Conservation (phyloP, 306 rosid genomes). For the Albizia julibrissin region DNA sequence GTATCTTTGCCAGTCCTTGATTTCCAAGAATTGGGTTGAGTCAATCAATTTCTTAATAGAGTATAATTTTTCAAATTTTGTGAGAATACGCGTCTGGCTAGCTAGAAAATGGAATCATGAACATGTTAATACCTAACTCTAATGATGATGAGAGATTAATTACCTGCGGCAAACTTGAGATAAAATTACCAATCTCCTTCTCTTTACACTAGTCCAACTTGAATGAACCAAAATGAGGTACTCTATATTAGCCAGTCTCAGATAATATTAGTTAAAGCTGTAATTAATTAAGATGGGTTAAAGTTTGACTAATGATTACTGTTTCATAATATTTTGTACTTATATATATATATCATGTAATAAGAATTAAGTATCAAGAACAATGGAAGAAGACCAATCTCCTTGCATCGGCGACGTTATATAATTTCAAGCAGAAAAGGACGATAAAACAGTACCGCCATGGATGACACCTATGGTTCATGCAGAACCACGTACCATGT, state of each 20-base stretch:
- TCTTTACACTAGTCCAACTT: not conserved
- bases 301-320: not conserved
- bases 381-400: not conserved
- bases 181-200: not conserved
- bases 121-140: not conserved
- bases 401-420: not conserved
- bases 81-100: not conserved
- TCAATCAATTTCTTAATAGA: not conserved
- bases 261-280: not conserved
- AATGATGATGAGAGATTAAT: not conserved
- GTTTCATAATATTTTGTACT: not conserved
- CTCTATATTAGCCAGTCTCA: not conserved
- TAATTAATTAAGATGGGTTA: not conserved
- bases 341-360: not conserved
- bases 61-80: not conserved
- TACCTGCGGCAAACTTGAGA: not conserved
- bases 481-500: not conserved
- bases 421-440: conserved; percentile 5
- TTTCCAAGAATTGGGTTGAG: not conserved
- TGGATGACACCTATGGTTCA: not conserved
- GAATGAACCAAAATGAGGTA: not conserved
- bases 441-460: not conserved
- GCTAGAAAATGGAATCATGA: not conserved
- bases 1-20: not conserved
- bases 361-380: not conserved